Base-by-base conservation (phyloP, 306 rosid genomes). In the Malus fusca region DNA sequence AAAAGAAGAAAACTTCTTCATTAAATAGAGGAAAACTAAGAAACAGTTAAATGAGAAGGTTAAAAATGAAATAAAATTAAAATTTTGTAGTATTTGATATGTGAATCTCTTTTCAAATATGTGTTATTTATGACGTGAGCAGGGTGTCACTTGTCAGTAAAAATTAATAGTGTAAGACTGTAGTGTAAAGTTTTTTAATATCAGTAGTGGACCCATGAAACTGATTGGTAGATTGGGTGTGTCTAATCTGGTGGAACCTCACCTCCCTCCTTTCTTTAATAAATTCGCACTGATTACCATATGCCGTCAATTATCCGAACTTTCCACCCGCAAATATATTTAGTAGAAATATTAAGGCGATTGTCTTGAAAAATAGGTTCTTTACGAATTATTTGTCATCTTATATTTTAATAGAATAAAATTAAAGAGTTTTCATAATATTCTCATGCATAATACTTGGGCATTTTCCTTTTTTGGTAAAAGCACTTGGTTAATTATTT, bases 191-290 rank as follows among this genome's bases (percentile, higher is more conserved):
- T 15, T 35, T 75, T 74, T 48, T n/a, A 48, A 22, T 14, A 15
- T 21, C 10, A 37, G 40, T 25, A 11, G 26, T 21, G 65, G 65
- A 14, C 19, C 79, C 42, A 23, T 14, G 11, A 7, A 33, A 67
- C 73, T 76, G 79, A 76, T 15, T 25, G 73, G 42, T 51, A 4
- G 73, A 53, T 22, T 6, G 73, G 55, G 30, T 53, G 65, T 53
- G 73, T 76, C 58, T 0, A 35, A 75, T 75, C 63, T 22, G 79
- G 8, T 64, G 78, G 43, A 65, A 19, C 71, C 23, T 22, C 8
- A 19, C 71, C 15, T 11, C 37, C 4, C 8, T 26, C 35, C 55
- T 26, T 61, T 59, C 17, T 4, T 4, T 22, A 12, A n/a, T n/a
- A 22, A 6, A 22, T 4, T 11, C 15, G 19, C 15, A 5, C 65